Percentiles rank a stretch among this genome's conserved stretches.
phyloP scores from a whole-genome alignment of 1,139 yeast genomes.

The Hemisphaericaspora lyxosophila region DNA sequence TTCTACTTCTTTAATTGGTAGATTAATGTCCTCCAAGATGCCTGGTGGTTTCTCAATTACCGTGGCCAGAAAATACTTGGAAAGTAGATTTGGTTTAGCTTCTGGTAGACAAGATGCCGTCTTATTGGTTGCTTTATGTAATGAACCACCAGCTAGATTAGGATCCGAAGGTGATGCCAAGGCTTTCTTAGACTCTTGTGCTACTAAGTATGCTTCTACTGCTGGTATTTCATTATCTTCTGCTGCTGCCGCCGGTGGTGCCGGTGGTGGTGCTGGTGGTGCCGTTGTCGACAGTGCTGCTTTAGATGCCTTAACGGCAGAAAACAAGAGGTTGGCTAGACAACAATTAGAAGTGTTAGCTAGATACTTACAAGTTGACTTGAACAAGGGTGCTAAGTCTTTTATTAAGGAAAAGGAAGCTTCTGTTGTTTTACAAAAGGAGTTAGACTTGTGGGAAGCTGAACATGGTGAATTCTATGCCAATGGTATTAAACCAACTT shows the following conservation, averaged over 20 bases:
- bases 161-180: constrained; percentile 88
- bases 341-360: constrained; percentile 96
- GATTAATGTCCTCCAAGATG: constrained; percentile 95
- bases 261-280: constrained; percentile 67
- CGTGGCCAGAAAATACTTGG: constrained; percentile 85
- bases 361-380: constrained; percentile 87
- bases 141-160: constrained; percentile 89
- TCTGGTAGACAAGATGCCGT: constrained; percentile 93
- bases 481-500: constrained; percentile 84
- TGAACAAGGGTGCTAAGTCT: constrained; percentile 87
- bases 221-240: constrained; percentile 78
- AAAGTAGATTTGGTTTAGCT: constrained; percentile 87
- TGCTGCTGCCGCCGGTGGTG: constrained; percentile 55
- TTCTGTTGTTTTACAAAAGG: constrained; percentile 76
- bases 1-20: constrained; percentile 81
- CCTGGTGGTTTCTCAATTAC: constrained; percentile 98
- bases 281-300: constrained; percentile 96
- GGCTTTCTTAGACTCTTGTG: constrained; percentile 75
- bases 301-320: constrained; percentile 88
- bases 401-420: constrained; percentile 87
- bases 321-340: constrained; percentile 83
- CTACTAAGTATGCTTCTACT: constrained; percentile 80
- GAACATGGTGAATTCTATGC: constrained; percentile 97
- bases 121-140: constrained; percentile 75
- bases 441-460: constrained; percentile 87